These are phyloP conservation scores for Rubroboletus satanas DNA, from an alignment of 768 basidiomycete genomes.

Conservation along the genomic window DNA sequence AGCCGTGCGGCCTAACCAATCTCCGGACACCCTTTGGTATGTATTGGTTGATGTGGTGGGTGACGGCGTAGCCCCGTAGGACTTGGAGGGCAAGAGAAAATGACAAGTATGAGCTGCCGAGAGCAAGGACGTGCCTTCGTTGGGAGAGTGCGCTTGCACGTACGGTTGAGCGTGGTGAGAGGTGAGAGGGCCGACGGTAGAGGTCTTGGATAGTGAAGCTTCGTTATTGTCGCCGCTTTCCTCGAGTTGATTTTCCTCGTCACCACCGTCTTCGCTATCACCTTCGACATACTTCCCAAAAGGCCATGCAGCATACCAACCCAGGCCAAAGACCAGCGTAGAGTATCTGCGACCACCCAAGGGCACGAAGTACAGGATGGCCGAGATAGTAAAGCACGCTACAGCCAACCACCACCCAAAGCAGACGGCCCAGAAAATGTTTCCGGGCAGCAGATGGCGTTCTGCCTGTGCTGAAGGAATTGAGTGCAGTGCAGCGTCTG, in stretches of 20 bases:
- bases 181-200: slow-evolving; percentile 43
- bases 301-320: slow-evolving; percentile 97
- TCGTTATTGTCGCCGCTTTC: slow-evolving; percentile 16
- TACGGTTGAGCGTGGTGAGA: slow-evolving; percentile 18
- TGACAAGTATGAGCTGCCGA: slow-evolving; percentile 27
- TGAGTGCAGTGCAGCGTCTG: slow-evolving; percentile 90
- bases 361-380: slow-evolving; percentile 67
- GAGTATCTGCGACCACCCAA: slow-evolving; percentile 82
- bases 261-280: slow-evolving; percentile 44
- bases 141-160: slow-evolving; percentile 19
- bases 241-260: slow-evolving; percentile 36
- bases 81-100: slow-evolving; percentile 47
- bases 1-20: slow-evolving; percentile 64
- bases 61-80: slow-evolving; percentile 61
- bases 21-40: slow-evolving; percentile 29
- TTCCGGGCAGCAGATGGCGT: slow-evolving; percentile 88
- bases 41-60: slow-evolving; percentile 23
- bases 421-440: slow-evolving; percentile 83
- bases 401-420: slow-evolving; percentile 95
- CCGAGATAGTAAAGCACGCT: slow-evolving; percentile 63
- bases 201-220: slow-evolving; percentile 38
- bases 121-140: slow-evolving; percentile 50
- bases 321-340: slow-evolving; percentile 83
- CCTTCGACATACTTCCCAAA: slow-evolving; percentile 99
- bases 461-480: slow-evolving; percentile 91